A percentile compares a stretch with the other conserved stretches of the same genome.
These are phyloP conservation scores for Gossypium gossypioides DNA, from an alignment of 441 rosid species.

Conservation along the genomic window DNA sequence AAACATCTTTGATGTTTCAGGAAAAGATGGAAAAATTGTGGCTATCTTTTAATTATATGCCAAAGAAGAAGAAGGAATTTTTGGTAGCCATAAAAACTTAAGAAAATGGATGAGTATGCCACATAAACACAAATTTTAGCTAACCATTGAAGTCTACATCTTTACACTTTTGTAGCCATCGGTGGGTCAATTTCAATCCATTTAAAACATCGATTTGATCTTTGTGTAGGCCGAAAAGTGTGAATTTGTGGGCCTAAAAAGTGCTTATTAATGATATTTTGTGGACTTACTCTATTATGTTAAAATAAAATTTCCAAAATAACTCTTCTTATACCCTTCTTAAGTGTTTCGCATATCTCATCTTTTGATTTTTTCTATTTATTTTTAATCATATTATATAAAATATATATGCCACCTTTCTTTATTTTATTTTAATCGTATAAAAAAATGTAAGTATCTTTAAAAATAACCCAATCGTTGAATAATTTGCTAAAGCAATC, in stretches of 20 bases:
- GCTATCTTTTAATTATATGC: background rate
- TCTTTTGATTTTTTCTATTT: too few relatives aligned
- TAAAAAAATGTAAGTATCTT: too few relatives aligned
- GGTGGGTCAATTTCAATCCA: background rate
- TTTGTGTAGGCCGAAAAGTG: background rate
- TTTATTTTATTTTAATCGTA: too few relatives aligned
- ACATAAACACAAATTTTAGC: background rate
- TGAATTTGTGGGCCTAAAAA: background rate
- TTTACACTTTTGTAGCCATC: background rate
- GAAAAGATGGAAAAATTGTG: background rate
- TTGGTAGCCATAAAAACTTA: background rate
- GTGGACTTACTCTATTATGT: too few relatives aligned
- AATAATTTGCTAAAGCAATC: too few relatives aligned
- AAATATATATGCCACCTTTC: too few relatives aligned
- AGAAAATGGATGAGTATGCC: background rate
- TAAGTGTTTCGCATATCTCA: too few relatives aligned
- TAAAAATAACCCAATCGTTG: too few relatives aligned
- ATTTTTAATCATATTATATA: too few relatives aligned
- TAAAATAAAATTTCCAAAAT: too few relatives aligned
- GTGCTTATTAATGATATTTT: too few relatives aligned
- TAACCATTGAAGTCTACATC: slow-evolving; percentile 5
- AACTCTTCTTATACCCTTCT: too few relatives aligned
- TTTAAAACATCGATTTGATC: background rate
- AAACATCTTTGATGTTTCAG: background rate
- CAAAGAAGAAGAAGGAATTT: background rate